Percentiles rank a stretch among this genome's conserved stretches.
phyloP scores from a whole-genome alignment of 1,284 basidiomycete genomes.

The Leccinum proliferum region DNA sequence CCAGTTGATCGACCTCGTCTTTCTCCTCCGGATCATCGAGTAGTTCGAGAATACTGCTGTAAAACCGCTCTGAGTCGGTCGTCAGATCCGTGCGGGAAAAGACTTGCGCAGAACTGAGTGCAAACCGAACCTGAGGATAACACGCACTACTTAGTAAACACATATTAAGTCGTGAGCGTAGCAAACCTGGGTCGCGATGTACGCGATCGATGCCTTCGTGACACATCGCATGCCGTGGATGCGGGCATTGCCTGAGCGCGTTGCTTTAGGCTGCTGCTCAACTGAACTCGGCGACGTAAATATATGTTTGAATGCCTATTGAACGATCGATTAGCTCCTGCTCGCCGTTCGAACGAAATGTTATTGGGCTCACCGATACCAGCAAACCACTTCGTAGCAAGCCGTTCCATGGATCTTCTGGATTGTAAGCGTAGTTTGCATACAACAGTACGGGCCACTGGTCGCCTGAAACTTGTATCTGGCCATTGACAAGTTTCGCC shows the following conservation, averaged over 20 bases:
- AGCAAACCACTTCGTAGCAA: background rate
- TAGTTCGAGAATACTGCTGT: background rate
- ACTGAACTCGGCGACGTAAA: background rate
- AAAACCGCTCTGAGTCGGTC: conserved; percentile 1
- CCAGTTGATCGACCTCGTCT: background rate
- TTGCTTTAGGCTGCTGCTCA: conserved; percentile 3
- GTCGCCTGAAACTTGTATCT: background rate
- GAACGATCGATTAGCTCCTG: background rate
- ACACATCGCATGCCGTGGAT: conserved; percentile 1
- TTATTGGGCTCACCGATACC: background rate
- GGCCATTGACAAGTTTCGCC: background rate
- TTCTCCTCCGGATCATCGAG: background rate
- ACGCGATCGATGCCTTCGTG: conserved; percentile 1
- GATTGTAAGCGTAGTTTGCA: background rate
- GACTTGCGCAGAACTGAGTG: conserved; percentile 1
- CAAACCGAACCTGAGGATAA: background rate
- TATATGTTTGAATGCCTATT: conserved; percentile 6
- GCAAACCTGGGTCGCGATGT: conserved; percentile 3
- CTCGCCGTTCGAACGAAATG: background rate
- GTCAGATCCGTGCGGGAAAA: background rate
- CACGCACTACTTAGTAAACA: background rate
- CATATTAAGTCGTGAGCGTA: background rate
- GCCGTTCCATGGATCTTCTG: background rate
- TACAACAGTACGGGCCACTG: background rate
- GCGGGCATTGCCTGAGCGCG: background rate